Conservation (phyloP, 768 basidiomycete genomes). For the Serendipita sp. region DNA sequence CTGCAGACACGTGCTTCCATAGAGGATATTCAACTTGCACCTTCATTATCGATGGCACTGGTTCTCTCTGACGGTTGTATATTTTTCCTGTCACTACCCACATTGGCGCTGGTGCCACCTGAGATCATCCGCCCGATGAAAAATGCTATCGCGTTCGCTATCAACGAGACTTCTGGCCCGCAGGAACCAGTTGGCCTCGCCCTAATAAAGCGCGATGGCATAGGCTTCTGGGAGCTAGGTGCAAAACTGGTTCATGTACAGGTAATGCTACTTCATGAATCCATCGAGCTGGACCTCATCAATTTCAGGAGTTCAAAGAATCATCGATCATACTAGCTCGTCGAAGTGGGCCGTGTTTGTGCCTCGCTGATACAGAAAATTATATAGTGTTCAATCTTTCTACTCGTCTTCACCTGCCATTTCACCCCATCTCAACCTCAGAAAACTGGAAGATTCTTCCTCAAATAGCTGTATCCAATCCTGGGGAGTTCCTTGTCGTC, state of each 20-base stretch:
- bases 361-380: not conserved
- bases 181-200: not conserved
- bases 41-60: not conserved
- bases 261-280: not conserved
- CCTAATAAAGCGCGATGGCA: not conserved
- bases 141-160: not conserved
- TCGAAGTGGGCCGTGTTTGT: not conserved
- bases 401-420: not conserved
- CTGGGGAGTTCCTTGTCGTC: not conserved
- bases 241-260: not conserved
- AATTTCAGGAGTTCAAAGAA: not conserved
- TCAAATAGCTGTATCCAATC: not conserved
- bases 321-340: not conserved
- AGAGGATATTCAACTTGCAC: not conserved
- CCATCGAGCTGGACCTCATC: not conserved
- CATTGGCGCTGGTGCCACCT: not conserved
- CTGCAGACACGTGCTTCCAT: not conserved
- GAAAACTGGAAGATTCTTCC: not conserved
- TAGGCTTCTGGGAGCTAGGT: not conserved
- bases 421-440: not conserved
- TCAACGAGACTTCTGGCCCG: not conserved
- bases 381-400: not conserved
- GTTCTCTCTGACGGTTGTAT: not conserved
- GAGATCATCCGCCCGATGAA: not conserved
- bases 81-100: not conserved